Base-by-base conservation (phyloP, 163 green algal species). In the Chlamydomonas reinhardtii region DNA sequence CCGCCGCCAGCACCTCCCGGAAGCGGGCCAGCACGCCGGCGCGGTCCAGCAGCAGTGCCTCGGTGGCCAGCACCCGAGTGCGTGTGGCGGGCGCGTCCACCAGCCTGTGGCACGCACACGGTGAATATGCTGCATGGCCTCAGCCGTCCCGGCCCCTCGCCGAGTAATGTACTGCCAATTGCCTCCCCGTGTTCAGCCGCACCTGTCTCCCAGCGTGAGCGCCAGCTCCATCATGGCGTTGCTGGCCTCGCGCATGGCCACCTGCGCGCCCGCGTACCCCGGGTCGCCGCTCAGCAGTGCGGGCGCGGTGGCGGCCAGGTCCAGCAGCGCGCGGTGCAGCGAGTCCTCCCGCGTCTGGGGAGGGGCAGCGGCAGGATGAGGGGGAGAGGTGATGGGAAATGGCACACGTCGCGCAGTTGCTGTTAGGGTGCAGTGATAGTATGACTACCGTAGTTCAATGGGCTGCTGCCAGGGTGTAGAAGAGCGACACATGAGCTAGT, bases 211-310 rank as follows among this genome's bases (percentile, higher is more conserved):
- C 80, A 88, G 79, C 56, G 74, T 70, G 15, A 81, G 78, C n/a
- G 80, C 74, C 54, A 88, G 86, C 37, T 88, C 80, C 73, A 90
- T 81, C 65, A 88, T 73, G 43, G 73, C 80, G 39, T 86, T 83
- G 78, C 37, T 19, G 8, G 80, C 86, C 86, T 86, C 80, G 17
- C 86, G 73, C 54, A 84, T 68, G 4, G 54, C 73, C 65, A 83
- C 74, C 34, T 86, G 69, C 8, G 69, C 79, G 9, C 32, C 79
- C 54, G 79, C 79, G 56, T 86, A 86, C 17, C 79, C 79, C 27
- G 79, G 69, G 54, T 86, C 79, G 4, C 79, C 79, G 69, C 69
- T 35, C 79, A 86, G 68, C 68, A 86, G 79, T 12, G 69, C 54
- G 48, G 79, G 52, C 12, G 79, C 79, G 54, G 69, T 62, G 69